Conservation (phyloP, 2,329 filamentous ascomycete species). For the Tolypocladium endophyticum region DNA sequence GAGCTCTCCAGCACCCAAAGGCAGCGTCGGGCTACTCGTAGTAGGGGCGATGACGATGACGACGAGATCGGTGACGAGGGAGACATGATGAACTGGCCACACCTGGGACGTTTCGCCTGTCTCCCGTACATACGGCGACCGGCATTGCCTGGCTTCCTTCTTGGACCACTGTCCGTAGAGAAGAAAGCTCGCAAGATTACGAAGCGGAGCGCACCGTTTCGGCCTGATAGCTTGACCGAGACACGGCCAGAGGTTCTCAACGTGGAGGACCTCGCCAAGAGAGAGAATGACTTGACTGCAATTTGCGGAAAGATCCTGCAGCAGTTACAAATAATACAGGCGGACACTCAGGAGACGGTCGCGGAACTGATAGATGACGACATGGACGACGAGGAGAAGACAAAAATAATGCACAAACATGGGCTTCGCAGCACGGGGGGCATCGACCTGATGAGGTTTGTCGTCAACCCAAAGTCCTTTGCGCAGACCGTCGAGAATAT, state of each 20-base stretch:
- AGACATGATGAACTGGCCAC: constrained; percentile 76
- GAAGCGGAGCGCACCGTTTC: constrained; percentile 61
- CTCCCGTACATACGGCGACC: constrained; percentile 65
- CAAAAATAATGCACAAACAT: constrained; percentile 50
- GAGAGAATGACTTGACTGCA: constrained; percentile 67
- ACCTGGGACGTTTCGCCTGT: constrained; percentile 69
- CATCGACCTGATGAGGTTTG: constrained; percentile 74
- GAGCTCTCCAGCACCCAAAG: constrained; percentile 41
- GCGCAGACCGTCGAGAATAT: constrained; percentile 94
- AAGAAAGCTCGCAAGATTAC: constrained; percentile 65
- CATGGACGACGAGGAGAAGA: constrained; percentile 32
- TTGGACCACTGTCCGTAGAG: constrained; percentile 81
- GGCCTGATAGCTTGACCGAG: constrained; percentile 56
- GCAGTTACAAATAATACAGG: constrained; percentile 42
- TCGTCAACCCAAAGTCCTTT: constrained; percentile 82
- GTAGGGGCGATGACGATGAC: constrained; percentile 37
- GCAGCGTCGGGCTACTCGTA: constrained; percentile 25
- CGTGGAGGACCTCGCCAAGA: constrained; percentile 62
- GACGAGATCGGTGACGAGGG: constrained; percentile 60
- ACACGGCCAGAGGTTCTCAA: constrained; percentile 70
- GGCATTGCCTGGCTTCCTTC: constrained; percentile 69
- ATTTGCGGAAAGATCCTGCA: constrained; percentile 67
- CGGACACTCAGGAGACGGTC: constrained; percentile 35
- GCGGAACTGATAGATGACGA: constrained; percentile 32
- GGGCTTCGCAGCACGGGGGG: constrained; percentile 59